Base-by-base conservation (phyloP, 2,329 filamentous ascomycete species). In the Penicillium fuscoglaucum region DNA sequence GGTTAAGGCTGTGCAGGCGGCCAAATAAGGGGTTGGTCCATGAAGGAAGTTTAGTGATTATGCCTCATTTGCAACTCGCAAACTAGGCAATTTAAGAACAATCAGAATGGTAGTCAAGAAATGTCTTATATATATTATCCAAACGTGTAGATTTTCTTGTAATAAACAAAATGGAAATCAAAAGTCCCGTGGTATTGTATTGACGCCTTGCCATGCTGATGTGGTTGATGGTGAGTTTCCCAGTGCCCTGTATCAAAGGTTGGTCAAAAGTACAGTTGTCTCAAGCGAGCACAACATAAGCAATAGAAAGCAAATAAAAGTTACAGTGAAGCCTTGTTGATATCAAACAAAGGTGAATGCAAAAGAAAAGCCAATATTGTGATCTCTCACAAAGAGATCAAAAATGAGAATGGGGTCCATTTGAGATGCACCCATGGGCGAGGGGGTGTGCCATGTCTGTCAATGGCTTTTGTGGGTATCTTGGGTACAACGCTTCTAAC, bases 1-100 rank as follows among this genome's bases (percentile, higher is more conserved):
- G 79, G 91, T 96, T 48, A 65, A 55, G 45, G 72, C 70, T 55
- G 71, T 67, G 43, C 61, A 58, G 59, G 63, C 28, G n/a, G 54
- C 44, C 49, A 54, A 58, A 59, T 46, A 49, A 46, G 41, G 3
- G 43, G 9, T 50, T 58, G 44, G 49, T 33, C 41, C 43, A 35
- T n/a, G 21, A 19, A 51, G 21, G 35, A 24, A 6, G 13, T 57
- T 37, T 31, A 19, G 24, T 43, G 48, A 26, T 37, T 33, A 7
- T 33, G n/a, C n/a, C 21, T 19, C 17, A 51, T 26, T 19, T 33
- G 52, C 24, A 15, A 40, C 17, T 35, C 5, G 31, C 29, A 26
- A 46, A 35, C 21, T 55, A 10, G 6, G 19, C 5, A 35, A 28
- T 43, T 8, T 8, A 15, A 17, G 15, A 51, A 15, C 19, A 21